These are phyloP conservation scores for Diplodia scrobiculata DNA, from an alignment of 2,329 filamentous ascomycete species.

Conservation along the genomic window DNA sequence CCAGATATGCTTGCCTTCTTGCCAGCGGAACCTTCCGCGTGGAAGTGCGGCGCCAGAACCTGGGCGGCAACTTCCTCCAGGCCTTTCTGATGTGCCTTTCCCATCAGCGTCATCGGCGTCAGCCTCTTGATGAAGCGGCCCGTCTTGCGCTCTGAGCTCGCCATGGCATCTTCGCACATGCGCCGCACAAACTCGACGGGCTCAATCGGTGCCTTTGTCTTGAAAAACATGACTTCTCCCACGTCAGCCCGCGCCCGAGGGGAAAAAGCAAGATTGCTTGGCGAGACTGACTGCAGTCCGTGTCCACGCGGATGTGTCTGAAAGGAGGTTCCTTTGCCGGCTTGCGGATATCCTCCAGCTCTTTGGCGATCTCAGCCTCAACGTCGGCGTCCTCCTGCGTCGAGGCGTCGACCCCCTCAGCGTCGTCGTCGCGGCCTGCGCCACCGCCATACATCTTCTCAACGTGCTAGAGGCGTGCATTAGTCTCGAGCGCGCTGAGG, in stretches of 20 bases:
- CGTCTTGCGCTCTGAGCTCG: slow-evolving; percentile 54
- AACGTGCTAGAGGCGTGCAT: slow-evolving; percentile 60
- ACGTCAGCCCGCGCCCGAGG: slow-evolving; percentile 38
- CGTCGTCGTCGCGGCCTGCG: slow-evolving; percentile 40
- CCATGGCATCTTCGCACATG: slow-evolving; percentile 60
- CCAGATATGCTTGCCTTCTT: slow-evolving; percentile 53
- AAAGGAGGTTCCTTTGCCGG: slow-evolving; percentile 54
- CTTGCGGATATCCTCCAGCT: slow-evolving; percentile 66
- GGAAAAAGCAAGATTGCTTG: neutral
- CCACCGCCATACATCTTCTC: slow-evolving; percentile 54
- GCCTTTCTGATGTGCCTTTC: slow-evolving; percentile 69
- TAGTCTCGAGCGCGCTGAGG: slow-evolving; percentile 8
- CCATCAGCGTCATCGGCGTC: slow-evolving; percentile 61
- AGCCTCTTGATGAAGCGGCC: slow-evolving; percentile 63
- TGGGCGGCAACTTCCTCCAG: slow-evolving; percentile 65
- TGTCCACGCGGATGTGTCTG: slow-evolving; percentile 56
- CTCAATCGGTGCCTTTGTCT: slow-evolving; percentile 58
- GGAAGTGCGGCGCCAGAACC: slow-evolving; percentile 67
- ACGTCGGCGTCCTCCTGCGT: slow-evolving; percentile 58
- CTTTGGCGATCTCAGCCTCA: slow-evolving; percentile 70
- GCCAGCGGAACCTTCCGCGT: slow-evolving; percentile 51
- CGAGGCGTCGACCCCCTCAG: slow-evolving; percentile 30
- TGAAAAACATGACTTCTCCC: slow-evolving; percentile 60
- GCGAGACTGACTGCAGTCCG: slow-evolving; percentile 55
- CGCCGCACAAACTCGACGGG: slow-evolving; percentile 62